Evolutionary conservation across 2,329 filamentous ascomycete genomes (phyloP).

Genomic region (Colletotrichum brevisporum): DNA sequence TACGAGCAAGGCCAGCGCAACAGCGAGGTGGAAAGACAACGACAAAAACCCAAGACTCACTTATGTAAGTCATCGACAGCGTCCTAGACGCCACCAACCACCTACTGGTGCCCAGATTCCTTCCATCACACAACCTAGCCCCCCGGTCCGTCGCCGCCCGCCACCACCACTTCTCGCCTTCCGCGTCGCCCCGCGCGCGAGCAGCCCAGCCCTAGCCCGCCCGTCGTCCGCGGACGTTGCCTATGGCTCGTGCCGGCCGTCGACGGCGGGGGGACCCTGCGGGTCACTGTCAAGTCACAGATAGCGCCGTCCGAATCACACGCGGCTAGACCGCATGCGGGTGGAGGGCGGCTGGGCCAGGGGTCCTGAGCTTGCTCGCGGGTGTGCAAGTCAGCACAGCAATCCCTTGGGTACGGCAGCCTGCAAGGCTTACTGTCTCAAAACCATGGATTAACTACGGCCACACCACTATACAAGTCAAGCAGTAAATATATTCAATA

Average conservation of each 20-base stretch:
- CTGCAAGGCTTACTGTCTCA: too few species aligned
- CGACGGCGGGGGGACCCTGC: constrained; percentile 26
- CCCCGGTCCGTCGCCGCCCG: constrained; percentile 19
- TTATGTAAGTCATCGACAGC: constrained; percentile 29
- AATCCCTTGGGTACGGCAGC: background rate
- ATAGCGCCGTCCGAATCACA: constrained; percentile 41
- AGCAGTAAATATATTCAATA: too few species aligned
- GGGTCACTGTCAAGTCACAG: constrained; percentile 38
- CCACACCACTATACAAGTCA: too few species aligned
- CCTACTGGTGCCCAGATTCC: background rate
- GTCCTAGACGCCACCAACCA: constrained; percentile 26
- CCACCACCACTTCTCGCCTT: constrained; percentile 12
- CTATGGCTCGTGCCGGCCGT: constrained; percentile 39
- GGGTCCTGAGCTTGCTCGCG: constrained; percentile 20
- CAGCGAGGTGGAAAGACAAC: background rate
- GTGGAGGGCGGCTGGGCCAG: constrained; percentile 31
- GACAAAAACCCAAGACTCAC: background rate
- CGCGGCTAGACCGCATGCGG: constrained; percentile 38
- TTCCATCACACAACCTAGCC: constrained; percentile 22
- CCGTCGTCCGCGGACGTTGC: constrained; percentile 23
- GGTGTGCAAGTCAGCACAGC: constrained; percentile 11
- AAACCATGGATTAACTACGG: too few species aligned
- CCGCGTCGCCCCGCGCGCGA: constrained; percentile 30
- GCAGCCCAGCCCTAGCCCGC: constrained; percentile 21
- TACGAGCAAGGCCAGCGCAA: constrained; percentile 1